Evolutionary conservation across 495 filamentous ascomycete species (phyloP), one percentile per base, ranked within the genome.

Genomic region (Xylaria bambusicola): DNA sequence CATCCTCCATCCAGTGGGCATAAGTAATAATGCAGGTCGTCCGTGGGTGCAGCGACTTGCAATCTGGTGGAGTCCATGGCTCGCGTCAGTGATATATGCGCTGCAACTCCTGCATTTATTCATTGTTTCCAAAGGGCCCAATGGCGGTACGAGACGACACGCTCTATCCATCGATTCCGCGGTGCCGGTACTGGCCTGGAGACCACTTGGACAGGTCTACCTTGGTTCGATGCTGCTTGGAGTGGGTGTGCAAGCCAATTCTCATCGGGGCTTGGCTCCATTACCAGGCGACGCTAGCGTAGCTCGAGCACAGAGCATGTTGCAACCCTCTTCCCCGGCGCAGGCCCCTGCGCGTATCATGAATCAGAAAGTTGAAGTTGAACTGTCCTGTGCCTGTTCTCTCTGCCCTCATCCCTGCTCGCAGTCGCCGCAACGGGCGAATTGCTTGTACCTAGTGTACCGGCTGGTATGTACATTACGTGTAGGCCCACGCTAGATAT

Each of bases 281-380:
- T 26, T 18, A 33, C 52, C 26, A 56, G 46, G 42, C 27, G 29
- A 38, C 53, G 53, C 9, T 56, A 56, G n/a, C n/a, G n/a, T n/a
- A n/a, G 46, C 56, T 51, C 27, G 35, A 41, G 46, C 33, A 51
- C 56, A 51, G 33, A 51, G 42, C 55, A 40, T 48, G n/a, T 27
- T 41, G 55, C 29, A 49, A 29, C 55, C 45, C n/a, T n/a, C 29
- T 44, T 31, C 55, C 54, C 45, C 45, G 35, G 29, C n/a, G 17
- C 55, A 50, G 29, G 18, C 42, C 33, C 52, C 27, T 33, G 27
- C 12, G 35, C 38, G 36, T 44, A 18, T n/a, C 33, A 7, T 12
- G 26, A 49, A 21, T 21, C 9, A 49, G 23, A 6, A 3, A 13
- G 9, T 23, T 15, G 10, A n/a, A n/a, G n/a, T n/a, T n/a, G n/a